phyloP scores from a whole-genome alignment of 1,139 yeast species.

The Tardiomyces digboiensis region DNA sequence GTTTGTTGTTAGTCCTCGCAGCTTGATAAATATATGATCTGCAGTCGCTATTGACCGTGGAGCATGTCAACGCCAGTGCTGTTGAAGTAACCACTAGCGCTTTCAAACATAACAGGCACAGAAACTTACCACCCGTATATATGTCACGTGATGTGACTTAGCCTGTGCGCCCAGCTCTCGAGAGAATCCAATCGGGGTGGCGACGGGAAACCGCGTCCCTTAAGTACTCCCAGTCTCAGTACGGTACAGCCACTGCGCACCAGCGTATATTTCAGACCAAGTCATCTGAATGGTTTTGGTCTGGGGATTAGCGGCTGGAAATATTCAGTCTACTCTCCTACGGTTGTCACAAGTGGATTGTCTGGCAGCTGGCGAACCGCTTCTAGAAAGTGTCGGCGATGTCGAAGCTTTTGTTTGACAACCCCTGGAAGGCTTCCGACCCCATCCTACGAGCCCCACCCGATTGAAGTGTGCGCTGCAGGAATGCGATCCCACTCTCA shows the following conservation, averaged over 20 bases:
- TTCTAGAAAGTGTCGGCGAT: neutral
- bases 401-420: neutral
- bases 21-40: neutral
- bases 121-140: neutral
- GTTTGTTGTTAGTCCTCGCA: neutral
- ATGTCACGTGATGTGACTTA: neutral
- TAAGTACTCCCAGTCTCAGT: neutral
- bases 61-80: too few species aligned
- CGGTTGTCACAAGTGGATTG: neutral
- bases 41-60: neutral
- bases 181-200: neutral
- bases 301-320: too few species aligned
- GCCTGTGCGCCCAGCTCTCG: constrained; percentile 1
- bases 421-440: too few species aligned
- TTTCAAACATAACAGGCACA: too few species aligned
- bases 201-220: neutral
- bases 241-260: neutral
- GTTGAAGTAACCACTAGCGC: too few species aligned
- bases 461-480: too few species aligned
- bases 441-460: too few species aligned
- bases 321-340: too few species aligned
- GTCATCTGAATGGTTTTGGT: too few species aligned
- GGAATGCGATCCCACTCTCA: too few species aligned
- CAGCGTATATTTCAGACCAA: neutral
- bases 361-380: too few species aligned